A percentile compares a stretch with the other conserved stretches of the same genome.
Evolutionary conservation across 139 green algal genomes (phyloP).

Genomic region (Parachlorella kessleri): DNA sequence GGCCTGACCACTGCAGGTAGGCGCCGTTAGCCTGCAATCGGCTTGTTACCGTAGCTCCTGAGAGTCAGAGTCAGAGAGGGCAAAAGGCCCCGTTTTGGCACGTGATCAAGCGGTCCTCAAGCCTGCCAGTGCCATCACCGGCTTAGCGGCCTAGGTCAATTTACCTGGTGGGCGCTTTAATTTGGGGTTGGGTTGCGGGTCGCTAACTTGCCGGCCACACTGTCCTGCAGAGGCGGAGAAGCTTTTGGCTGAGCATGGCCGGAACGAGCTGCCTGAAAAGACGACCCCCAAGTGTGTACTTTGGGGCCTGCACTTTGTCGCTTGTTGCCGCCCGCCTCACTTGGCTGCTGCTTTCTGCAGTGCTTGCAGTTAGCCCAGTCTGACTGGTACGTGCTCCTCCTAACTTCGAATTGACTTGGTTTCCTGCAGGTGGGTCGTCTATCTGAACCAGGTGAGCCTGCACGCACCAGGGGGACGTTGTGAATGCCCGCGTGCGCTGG

Average conservation of each 20-base stretch:
- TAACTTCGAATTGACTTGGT: no score
- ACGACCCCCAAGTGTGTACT: constrained; percentile 41
- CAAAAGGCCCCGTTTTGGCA: background rate
- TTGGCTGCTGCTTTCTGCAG: no score
- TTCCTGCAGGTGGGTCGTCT: no score
- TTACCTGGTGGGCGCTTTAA: background rate
- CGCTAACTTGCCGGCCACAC: background rate
- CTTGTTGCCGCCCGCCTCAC: no score
- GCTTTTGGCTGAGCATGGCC: constrained; percentile 60
- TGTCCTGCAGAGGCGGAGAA: constrained; percentile 62
- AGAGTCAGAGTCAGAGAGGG: background rate
- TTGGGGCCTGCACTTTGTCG: no score
- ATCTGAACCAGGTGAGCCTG: constrained; percentile 34
- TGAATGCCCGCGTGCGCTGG: background rate
- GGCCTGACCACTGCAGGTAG: constrained; percentile 12
- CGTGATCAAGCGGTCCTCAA: background rate
- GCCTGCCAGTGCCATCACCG: background rate
- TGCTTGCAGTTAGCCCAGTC: no score
- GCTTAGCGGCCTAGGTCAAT: background rate
- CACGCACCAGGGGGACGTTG: no score
- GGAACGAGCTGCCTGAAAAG: constrained; percentile 86
- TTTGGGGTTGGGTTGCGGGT: background rate
- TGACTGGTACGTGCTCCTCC: no score
- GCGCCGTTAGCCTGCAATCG: background rate
- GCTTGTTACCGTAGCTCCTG: no score